Base-by-base conservation (phyloP, 106 monocot genomes). In the Apostasia ramifera region DNA sequence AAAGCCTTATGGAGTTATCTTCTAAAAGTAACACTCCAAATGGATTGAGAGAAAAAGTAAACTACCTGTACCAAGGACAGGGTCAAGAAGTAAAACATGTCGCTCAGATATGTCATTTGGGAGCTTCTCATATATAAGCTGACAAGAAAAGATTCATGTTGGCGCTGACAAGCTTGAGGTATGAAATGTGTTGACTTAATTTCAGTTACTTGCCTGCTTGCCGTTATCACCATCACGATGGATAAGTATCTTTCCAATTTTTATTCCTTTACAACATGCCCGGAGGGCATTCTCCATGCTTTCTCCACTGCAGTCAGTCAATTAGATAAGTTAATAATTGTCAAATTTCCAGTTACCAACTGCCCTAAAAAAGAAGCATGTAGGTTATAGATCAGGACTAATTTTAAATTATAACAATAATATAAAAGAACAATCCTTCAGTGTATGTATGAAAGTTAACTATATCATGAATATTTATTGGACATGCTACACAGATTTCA, bases 201-300 rank as follows among this genome's bases (percentile, higher is more conserved):
- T 58, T 58, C 57, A 14, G 8, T 39, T 13, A 66, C 14, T 8
- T 46, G 41, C 94, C 68, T 94, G 88, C 76, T 94, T 84, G 37
- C 94, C 94, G 64, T 91, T 78, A 71, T 94, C 94, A 15, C 94
- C 94, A 67, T 81, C 94, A 14, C 94, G 91, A 64, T 91, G 94
- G 43, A 94, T 94, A 44, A 94, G 71, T 73, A 94, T 94, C 81
- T 94, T 94, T 44, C 94, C 94, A 55, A 94, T 94, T 83, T 94
- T 94, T 66, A 94, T 94, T 69, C 94, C 94, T 71, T 94, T 94
- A 66, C 94, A 94, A 52, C 94, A 94, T 54, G 94, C 94, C 70
- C 94, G 81, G 58, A 94, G 60, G 0, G 94, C 94, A 78, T 94
- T 94, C 70, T 94, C 94, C 94, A 94, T 94, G 75, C 94, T 94